Percentiles rank a stretch among this genome's conserved stretches.
Evolutionary conservation across 768 basidiomycete genomes (phyloP).

Genomic region (Grammothele lineata): DNA sequence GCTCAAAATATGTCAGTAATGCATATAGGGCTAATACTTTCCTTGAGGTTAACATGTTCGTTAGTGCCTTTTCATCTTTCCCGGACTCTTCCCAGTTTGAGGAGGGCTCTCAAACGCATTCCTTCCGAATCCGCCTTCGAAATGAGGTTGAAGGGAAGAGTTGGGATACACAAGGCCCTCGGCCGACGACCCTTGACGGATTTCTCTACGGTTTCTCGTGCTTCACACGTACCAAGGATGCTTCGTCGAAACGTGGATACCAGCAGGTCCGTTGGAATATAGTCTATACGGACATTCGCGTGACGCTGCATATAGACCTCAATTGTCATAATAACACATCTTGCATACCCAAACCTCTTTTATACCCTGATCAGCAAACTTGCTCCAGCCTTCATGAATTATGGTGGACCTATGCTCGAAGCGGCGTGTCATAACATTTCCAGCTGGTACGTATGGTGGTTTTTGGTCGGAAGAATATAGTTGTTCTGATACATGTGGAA

Average conservation of each 20-base stretch:
- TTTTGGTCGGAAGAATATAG: not conserved
- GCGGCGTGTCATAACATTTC: constrained; percentile 83
- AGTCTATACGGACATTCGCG: too few species aligned
- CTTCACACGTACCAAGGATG: constrained; percentile 69
- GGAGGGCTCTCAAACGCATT: constrained; percentile 80
- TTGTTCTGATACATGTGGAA: constrained; percentile 27
- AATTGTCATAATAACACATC: constrained; percentile 75
- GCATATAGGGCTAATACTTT: too few species aligned
- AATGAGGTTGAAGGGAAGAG: constrained; percentile 18
- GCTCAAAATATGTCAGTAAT: constrained; percentile 78
- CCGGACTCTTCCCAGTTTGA: constrained; percentile 86
- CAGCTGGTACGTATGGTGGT: constrained; percentile 59
- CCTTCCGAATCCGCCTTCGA: constrained; percentile 72
- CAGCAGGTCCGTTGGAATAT: constrained; percentile 48
- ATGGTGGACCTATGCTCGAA: constrained; percentile 80
- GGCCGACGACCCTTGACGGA: constrained; percentile 48
- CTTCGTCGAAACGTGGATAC: constrained; percentile 71
- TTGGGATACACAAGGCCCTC: constrained; percentile 6
- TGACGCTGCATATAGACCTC: constrained; percentile 47
- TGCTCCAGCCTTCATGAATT: constrained; percentile 68
- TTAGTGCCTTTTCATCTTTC: constrained; percentile 87
- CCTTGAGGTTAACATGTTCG: too few species aligned
- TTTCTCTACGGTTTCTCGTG: constrained; percentile 76
- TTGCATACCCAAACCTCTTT: constrained; percentile 82
- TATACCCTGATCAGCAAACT: constrained; percentile 60